Evolutionary conservation across 106 monocot species (phyloP).

Genomic region (Cymbidium sinense): DNA sequence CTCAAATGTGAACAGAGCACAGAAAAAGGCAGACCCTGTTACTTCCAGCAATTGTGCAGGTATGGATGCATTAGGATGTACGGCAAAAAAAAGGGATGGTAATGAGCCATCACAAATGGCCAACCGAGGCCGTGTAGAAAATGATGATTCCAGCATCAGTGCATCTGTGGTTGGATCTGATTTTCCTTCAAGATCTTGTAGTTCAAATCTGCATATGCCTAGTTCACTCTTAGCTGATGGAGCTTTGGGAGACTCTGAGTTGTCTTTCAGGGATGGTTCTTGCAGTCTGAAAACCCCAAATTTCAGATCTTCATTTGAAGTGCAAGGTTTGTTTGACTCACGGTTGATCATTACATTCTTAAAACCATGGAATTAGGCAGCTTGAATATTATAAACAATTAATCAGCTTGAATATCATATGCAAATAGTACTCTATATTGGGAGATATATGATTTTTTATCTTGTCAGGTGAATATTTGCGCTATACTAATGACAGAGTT

Average conservation of each 20-base stretch:
- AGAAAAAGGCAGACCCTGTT: background rate
- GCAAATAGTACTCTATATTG: background rate
- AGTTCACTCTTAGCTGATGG: slow-evolving; percentile 2
- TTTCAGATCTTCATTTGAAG: slow-evolving; percentile 19
- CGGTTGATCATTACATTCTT: background rate
- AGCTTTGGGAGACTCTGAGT: slow-evolving; percentile 15
- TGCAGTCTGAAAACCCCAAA: slow-evolving; percentile 14
- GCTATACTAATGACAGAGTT: slow-evolving; percentile 7
- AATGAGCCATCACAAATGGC: slow-evolving; percentile 5
- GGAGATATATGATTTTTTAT: background rate
- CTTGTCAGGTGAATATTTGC: slow-evolving; percentile 21
- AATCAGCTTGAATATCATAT: background rate
- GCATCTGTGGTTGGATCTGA: slow-evolving; percentile 9
- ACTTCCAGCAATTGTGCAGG: slow-evolving; percentile 5
- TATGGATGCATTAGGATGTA: background rate
- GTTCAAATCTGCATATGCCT: slow-evolving; percentile 12
- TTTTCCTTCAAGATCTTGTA: slow-evolving; percentile 20
- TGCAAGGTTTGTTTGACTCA: slow-evolving; percentile 40
- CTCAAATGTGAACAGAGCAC: background rate
- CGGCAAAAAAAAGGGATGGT: background rate
- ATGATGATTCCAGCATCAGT: slow-evolving; percentile 1
- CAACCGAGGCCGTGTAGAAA: slow-evolving; percentile 11
- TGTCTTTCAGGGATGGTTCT: slow-evolving; percentile 11
- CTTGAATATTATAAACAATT: slow-evolving; percentile 3
- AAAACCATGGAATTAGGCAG: background rate